Evolutionary conservation across 2,329 filamentous ascomycete species (phyloP).

Genomic region (Cladosporium sp.): DNA sequence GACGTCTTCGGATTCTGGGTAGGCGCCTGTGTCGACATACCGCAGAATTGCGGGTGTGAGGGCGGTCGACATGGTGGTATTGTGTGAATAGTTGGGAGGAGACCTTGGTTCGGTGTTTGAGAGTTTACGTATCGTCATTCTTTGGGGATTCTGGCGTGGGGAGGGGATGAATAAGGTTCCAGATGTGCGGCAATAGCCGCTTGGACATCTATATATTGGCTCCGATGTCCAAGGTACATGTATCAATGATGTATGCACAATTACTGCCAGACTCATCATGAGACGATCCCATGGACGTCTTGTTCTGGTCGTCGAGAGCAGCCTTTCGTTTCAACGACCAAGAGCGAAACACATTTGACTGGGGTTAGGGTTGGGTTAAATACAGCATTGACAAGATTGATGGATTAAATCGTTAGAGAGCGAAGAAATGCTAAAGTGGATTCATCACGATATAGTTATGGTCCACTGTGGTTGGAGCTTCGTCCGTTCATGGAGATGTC

Average conservation of each 20-base stretch:
- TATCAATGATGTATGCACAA: background rate
- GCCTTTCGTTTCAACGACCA: background rate
- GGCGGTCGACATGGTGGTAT: conserved; percentile 6
- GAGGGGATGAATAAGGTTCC: background rate
- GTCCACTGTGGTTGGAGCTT: rapidly evolving
- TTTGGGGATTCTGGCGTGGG: background rate
- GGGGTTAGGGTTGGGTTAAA: background rate
- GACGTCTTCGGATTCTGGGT: conserved; percentile 58
- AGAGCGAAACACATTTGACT: background rate
- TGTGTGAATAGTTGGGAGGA: background rate
- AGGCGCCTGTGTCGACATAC: conserved; percentile 55
- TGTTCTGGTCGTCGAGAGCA: background rate
- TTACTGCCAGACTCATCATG: background rate
- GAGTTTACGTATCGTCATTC: conserved; percentile 3
- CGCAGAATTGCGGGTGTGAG: conserved; percentile 64
- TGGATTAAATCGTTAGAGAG: background rate
- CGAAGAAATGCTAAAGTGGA: background rate
- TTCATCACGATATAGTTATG: background rate
- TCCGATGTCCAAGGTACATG: background rate
- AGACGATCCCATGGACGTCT: background rate
- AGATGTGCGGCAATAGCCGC: background rate
- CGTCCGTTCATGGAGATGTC: background rate
- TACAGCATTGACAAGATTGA: background rate
- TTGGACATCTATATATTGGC: background rate
- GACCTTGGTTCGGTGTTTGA: background rate